Base-by-base conservation (phyloP, 768 basidiomycete species). In the Pisolithus microcarpus region DNA sequence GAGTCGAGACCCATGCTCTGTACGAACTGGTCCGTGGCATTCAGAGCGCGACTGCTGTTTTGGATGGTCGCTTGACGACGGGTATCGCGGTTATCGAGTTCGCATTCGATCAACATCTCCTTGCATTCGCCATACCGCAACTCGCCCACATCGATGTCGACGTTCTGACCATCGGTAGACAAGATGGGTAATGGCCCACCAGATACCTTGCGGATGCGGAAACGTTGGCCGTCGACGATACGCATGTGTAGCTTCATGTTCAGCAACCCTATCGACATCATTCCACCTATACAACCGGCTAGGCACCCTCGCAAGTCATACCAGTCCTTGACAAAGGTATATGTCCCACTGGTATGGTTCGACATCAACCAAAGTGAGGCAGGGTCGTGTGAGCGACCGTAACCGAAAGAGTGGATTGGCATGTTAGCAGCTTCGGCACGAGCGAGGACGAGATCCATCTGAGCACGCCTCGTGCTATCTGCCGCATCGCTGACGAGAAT, bases 301-400 rank as follows among this genome's bases (percentile, higher is more conserved):
- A 99, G 77, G 55, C 92, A 88, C 60, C 87, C 84, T 21, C 90
- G 84, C 28, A 98, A 82, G 66, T 97, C 91, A 65, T 97, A 94
- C 88, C 94, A 97, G 64, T 96, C 95, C 70, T 89, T 90, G 54
- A 97, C 92, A 60, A 96, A 99, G 4, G 94, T 97, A 71, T 98
- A 98, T 26, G 93, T 96, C 23, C 96, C 96, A 56, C 82, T 82
- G 3, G 96, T 97, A 66, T 98, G 93, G 67, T 97, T 98, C 9
- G 94, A 97, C 79, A 99, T 94, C 43, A 98, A 82, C 96, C 96
- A 98, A 31, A 99, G 79, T 7, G 93, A 95, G 13, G 91, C 91
- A 16, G 96, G 96, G 66, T 98, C 96, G 64, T 98, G 96, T 15
- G 91, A 89, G 52, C 91, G 88, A 24, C 94, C 95, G 61, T 95